Evolutionary conservation across 2,329 filamentous ascomycete species (phyloP), one percentile per base, ranked within the genome.

Genomic region (Daldinia sp.): DNA sequence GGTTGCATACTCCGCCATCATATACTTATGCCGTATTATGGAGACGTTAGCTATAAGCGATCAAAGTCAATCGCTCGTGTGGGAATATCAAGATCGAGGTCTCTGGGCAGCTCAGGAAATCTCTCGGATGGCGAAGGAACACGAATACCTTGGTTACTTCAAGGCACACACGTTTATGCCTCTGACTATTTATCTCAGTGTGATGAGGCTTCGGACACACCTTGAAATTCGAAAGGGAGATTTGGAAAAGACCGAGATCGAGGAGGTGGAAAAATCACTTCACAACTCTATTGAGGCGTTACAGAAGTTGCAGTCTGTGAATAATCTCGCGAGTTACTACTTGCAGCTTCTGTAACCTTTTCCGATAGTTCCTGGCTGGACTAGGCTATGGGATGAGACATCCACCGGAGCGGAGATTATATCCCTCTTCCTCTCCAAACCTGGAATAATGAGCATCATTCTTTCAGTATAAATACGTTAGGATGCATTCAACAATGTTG

Each of bases 121-220:
- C 35, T 54, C 60, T 46, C 66, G 66, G 41, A 56, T 71, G 9
- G 66, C 69, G 6, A 69, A 65, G 26, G 69, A 71, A 13, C 69
- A 71, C 15, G 69, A 69, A 23, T 56, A 71, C 20, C 66, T 69
- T 18, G 69, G 69, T n/a, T 71, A 69, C 23, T 71, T 69, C 41
- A 69, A 62, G 26, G 66, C 66, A 10, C 69, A 71, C 42, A 69
- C 66, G 10, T 71, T 71, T 51, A 71, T 71, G 69, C 69, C 69
- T 18, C 54, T 71, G 13, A 57, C 69, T 20, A 69, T 71, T 9
- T 71, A 71, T 54, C 28, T 71, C 13, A 60, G 69, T 42, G 62
- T 63, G 20, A 30, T 63, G 13, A 69, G 69, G 30, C 66, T 71
- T 23, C 53, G 65, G 7, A 68, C 56, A 20, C 66, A 71, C 23